Evolutionary conservation across 306 rosid genomes (phyloP).

Genomic region (Citrullus colocynthis): DNA sequence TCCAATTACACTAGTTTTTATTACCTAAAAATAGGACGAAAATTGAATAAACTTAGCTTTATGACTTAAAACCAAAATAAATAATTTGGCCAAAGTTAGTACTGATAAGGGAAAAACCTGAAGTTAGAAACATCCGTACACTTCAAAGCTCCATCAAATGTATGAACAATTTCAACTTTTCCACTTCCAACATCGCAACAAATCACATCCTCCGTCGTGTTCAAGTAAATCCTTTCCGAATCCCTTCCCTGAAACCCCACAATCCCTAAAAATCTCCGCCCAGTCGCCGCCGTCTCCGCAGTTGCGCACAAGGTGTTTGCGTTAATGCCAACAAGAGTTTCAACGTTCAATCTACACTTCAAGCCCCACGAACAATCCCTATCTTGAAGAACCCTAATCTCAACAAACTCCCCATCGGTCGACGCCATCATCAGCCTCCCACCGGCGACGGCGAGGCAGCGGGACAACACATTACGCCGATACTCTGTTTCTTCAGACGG

Average conservation of each 20-base stretch:
- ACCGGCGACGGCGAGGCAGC: not conserved
- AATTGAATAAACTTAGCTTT: too few relatives aligned
- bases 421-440: not conserved
- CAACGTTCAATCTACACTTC: not conserved
- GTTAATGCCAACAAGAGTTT: not conserved
- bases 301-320: not conserved
- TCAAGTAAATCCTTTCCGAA: not conserved
- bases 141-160: not conserved
- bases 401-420: not conserved
- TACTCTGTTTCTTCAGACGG: not conserved
- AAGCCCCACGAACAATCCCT: not conserved
- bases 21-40: too few relatives aligned
- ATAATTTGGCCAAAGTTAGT: too few relatives aligned
- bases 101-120: not conserved
- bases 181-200: not conserved
- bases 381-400: not conserved
- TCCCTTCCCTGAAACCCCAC: not conserved
- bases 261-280: not conserved
- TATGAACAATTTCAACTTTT: not conserved
- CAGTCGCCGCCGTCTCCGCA: not conserved
- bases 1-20: too few relatives aligned
- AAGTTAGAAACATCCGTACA: not conserved
- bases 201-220: not conserved
- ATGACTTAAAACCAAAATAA: too few relatives aligned
- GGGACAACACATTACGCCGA: not conserved